Evolutionary conservation across 73 alveolate species (phyloP).

Genomic region (Uronychia setigera): DNA sequence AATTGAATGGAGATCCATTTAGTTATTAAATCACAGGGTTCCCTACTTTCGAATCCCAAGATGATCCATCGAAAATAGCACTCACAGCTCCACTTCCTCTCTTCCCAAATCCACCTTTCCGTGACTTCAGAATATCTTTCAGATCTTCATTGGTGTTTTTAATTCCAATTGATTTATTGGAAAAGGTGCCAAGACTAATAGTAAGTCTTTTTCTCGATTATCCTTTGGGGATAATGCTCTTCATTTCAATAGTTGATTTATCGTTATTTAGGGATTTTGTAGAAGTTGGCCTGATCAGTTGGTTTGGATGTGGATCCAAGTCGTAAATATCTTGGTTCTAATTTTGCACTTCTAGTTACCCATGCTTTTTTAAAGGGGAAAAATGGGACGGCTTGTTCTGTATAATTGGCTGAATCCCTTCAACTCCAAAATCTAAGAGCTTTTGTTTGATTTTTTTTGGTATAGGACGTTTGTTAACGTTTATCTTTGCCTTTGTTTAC

Average conservation of each 20-base stretch:
- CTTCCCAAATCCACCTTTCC: background rate
- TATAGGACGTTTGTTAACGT: too few species aligned
- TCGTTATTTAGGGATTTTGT: background rate
- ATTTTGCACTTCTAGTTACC: too few species aligned
- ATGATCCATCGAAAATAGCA: too few species aligned
- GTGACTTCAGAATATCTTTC: background rate
- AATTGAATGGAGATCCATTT: too few species aligned
- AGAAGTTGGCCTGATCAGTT: background rate
- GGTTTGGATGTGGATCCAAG: background rate
- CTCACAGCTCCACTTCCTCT: background rate
- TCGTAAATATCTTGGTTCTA: background rate
- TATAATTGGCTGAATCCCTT: background rate
- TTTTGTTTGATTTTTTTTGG: background rate
- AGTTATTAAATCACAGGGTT: too few species aligned
- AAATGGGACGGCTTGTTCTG: background rate
- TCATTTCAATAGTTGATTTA: background rate
- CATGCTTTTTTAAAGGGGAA: too few species aligned
- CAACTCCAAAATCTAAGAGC: background rate
- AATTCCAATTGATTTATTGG: background rate
- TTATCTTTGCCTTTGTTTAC: too few species aligned
- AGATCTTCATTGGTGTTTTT: background rate
- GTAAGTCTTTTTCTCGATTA: background rate
- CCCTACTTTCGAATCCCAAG: too few species aligned
- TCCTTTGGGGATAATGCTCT: background rate
- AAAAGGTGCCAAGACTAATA: background rate